Conservation (phyloP, 257 asterid species). For the Capsicum baccatum region DNA sequence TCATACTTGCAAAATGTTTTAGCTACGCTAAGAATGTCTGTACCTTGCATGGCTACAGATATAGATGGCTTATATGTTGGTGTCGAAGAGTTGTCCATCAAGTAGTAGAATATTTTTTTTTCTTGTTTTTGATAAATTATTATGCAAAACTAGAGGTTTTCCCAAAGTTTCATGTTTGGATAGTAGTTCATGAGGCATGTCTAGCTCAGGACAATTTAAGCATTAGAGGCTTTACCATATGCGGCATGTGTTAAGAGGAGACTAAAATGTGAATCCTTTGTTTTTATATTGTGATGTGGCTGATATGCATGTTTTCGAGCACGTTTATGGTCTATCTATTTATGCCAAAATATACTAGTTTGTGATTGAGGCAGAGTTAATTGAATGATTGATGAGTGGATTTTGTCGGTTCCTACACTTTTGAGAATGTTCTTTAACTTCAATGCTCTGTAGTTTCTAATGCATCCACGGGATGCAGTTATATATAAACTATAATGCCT, state of each 20-base stretch:
- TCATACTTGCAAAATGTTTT: neutral
- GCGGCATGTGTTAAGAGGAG: neutral
- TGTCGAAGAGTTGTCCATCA: conserved; percentile 11
- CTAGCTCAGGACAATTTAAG: neutral
- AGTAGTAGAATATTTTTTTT: neutral
- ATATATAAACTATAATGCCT: conserved; percentile 18
- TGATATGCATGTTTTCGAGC: conserved; percentile 16
- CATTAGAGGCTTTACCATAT: neutral
- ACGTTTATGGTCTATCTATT: neutral
- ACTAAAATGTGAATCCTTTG: conserved; percentile 4
- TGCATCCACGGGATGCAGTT: conserved; percentile 6
- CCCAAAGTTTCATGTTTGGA: conserved; percentile 1
- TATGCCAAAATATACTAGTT: conserved; percentile 5
- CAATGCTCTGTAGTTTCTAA: conserved; percentile 1
- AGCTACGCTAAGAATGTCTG: neutral
- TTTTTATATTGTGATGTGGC: conserved; percentile 22
- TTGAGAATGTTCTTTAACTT: neutral
- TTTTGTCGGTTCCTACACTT: conserved; percentile 8
- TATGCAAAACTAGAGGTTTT: conserved; percentile 8
- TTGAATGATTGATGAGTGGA: neutral
- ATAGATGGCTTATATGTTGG: conserved; percentile 22
- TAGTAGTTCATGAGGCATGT: conserved; percentile 15
- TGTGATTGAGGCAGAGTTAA: conserved; percentile 9
- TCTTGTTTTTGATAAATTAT: neutral
- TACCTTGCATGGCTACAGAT: neutral